Evolutionary conservation across 805 yeast genomes (phyloP), one percentile per base, ranked within the genome.

Genomic region (Yueomyces sp.): DNA sequence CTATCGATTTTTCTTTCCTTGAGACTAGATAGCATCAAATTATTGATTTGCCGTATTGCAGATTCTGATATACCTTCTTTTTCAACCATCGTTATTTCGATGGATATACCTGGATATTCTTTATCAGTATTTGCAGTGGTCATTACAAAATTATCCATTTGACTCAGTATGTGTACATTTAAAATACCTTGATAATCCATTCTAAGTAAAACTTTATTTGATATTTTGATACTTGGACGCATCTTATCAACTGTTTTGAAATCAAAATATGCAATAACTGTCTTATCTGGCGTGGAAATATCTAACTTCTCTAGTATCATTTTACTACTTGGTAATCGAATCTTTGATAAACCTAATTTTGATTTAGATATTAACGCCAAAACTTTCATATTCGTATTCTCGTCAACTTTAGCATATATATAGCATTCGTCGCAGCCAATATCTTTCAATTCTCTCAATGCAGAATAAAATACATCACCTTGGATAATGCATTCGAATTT

Each of bases 281-380:
- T 49, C 5, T 55, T 49, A 36, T 53, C 57, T 5, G 57, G 52
- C 26, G 60, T 63, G 32, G 59, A 60, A 6, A 67, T 62, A 37
- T 60, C 67, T 31, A 85, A 56, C 38, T 78, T 77, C 47, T 82
- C 90, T 32, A 86, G 57, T 9, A 77, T 73, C 2, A 76, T 65
- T 50, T 72, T 69, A 40, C 74, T 82, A 47, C 70, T 72, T 0
- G 94, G 94, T 40, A 80, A 69, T 7, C 72, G 68, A 26, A 85
- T 65, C 53, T 81, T 79, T 37, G 85, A 77, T 42, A 70, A 67
- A 0, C 94, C 95, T 40, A 84, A 69, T n/a, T 79, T 82, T 8
- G 90, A 84, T 37, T 69, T 71, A 0, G 92, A 80, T 4, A 82
- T 72, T 43, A 86, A 53, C 3, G 69, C 69, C 38, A 64, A 59